Percentiles rank a stretch among this genome's conserved stretches.
Evolutionary conservation across 805 yeast genomes (phyloP).

Genomic region (Candida nonsorbophila): DNA sequence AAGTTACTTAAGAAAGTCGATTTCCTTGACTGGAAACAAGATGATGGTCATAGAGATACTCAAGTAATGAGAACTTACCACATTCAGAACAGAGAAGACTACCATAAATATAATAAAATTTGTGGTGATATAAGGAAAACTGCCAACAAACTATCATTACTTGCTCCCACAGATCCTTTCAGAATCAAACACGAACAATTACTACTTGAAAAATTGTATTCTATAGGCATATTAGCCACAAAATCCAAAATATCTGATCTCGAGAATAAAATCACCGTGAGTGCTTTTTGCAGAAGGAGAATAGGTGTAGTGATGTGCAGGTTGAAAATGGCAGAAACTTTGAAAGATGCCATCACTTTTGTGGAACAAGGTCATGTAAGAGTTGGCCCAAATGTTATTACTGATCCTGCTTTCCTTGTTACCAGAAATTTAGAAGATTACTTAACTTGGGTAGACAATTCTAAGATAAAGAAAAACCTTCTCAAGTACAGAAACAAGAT

Average conservation of each 20-base stretch:
- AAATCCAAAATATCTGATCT: conserved; percentile 85
- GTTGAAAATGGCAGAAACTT: conserved; percentile 86
- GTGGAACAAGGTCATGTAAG: conserved; percentile 97
- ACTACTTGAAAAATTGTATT: conserved; percentile 77
- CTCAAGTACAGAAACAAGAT: conserved; percentile 76
- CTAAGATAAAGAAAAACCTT: conserved; percentile 87
- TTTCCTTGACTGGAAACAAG: conserved; percentile 96
- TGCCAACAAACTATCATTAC: conserved; percentile 77
- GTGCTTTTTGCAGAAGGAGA: conserved; percentile 88
- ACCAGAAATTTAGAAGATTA: conserved; percentile 95
- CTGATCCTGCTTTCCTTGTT: conserved; percentile 92
- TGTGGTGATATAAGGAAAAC: conserved; percentile 89
- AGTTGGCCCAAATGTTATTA: conserved; percentile 92
- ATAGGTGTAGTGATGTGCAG: conserved; percentile 94
- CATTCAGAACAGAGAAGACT: conserved; percentile 91
- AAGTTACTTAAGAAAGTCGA: conserved; percentile 93
- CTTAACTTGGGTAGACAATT: conserved; percentile 94
- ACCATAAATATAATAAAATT: conserved; percentile 85
- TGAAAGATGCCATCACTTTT: conserved; percentile 84
- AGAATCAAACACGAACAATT: conserved; percentile 85
- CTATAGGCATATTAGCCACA: conserved; percentile 86
- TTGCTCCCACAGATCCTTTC: conserved; percentile 84
- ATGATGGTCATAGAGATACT: conserved; percentile 91
- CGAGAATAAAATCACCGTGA: conserved; percentile 87
- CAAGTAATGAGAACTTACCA: conserved; percentile 94